phyloP scores from a whole-genome alignment of 2,329 filamentous ascomycete species.

The Ceratocystis cubensis region DNA sequence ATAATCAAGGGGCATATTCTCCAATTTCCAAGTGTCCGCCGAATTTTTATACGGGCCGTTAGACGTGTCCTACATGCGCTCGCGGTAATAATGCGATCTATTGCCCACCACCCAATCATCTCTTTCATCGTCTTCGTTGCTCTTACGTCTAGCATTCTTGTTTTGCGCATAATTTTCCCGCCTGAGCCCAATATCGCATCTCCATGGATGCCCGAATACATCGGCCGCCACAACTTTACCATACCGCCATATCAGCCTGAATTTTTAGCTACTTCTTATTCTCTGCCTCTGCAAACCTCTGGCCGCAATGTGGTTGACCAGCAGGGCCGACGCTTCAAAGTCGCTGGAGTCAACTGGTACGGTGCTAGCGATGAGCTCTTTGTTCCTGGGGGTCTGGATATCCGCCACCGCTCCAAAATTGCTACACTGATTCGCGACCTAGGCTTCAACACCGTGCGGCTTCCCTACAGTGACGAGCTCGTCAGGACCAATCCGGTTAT shows the following conservation, averaged over 20 bases:
- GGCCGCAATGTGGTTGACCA: slow-evolving; percentile 51
- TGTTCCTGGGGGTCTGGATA: slow-evolving; percentile 50
- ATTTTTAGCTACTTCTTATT: slow-evolving; percentile 35
- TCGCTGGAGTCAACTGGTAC: slow-evolving; percentile 58
- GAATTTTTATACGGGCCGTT: neutral
- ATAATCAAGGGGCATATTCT: neutral
- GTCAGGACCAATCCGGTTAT: slow-evolving; percentile 45
- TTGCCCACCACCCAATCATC: slow-evolving; percentile 15
- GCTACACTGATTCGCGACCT: slow-evolving; percentile 46
- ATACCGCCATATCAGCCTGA: slow-evolving; percentile 35
- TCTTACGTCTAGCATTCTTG: slow-evolving; percentile 6
- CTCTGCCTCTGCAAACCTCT: slow-evolving; percentile 45
- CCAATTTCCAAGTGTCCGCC: neutral
- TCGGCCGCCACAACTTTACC: slow-evolving; percentile 34
- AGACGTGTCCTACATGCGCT: too few species aligned
- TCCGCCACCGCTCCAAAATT: slow-evolving; percentile 49
- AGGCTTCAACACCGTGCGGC: slow-evolving; percentile 57
- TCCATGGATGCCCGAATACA: slow-evolving; percentile 38
- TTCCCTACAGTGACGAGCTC: slow-evolving; percentile 58
- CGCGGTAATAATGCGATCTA: neutral
- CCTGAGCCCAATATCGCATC: slow-evolving; percentile 21
- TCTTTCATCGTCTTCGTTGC: slow-evolving; percentile 7
- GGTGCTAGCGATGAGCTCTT: slow-evolving; percentile 56
- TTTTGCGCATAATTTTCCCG: slow-evolving; percentile 18
- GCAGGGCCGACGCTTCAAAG: slow-evolving; percentile 44